Evolutionary conservation across 1,284 basidiomycete species (phyloP).

Genomic region (Uromyces viciae-fabae): DNA sequence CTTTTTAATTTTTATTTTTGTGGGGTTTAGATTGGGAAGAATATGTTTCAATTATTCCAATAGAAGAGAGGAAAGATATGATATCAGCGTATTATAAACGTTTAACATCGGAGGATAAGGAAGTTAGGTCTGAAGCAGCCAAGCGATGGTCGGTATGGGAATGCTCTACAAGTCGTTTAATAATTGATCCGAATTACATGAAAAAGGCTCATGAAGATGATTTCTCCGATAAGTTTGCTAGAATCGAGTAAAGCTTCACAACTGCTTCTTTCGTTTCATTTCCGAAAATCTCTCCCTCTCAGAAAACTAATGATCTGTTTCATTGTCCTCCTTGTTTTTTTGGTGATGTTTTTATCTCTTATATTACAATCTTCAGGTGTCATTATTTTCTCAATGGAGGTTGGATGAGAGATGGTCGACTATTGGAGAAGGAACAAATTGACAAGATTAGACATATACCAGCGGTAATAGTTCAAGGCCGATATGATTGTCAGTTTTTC

Average conservation of each 20-base stretch:
- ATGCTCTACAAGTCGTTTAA: slow-evolving; percentile 51
- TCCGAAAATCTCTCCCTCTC: too few relatives aligned
- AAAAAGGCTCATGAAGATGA: slow-evolving; percentile 45
- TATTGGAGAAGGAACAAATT: slow-evolving; percentile 75
- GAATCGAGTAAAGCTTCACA: slow-evolving; percentile 38
- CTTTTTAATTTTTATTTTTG: neutral
- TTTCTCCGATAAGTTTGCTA: slow-evolving; percentile 42
- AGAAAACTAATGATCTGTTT: too few relatives aligned
- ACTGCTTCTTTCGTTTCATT: neutral
- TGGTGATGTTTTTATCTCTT: too few relatives aligned
- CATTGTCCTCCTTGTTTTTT: too few relatives aligned
- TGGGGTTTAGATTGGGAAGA: slow-evolving; percentile 31
- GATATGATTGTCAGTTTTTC: slow-evolving; percentile 52
- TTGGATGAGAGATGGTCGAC: slow-evolving; percentile 83
- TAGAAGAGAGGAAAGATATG: slow-evolving; percentile 51
- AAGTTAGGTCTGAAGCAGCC: slow-evolving; percentile 50
- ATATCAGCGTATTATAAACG: slow-evolving; percentile 53
- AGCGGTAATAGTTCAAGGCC: slow-evolving; percentile 77
- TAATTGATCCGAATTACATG: slow-evolving; percentile 50
- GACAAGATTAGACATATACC: slow-evolving; percentile 90
- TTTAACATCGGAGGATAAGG: slow-evolving; percentile 50
- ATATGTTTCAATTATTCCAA: slow-evolving; percentile 51
- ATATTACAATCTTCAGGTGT: slow-evolving; percentile 26
- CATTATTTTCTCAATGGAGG: slow-evolving; percentile 59
- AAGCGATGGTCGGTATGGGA: slow-evolving; percentile 53